A percentile compares a stretch with the other conserved stretches of the same genome.
phyloP scores from a whole-genome alignment of 2,329 filamentous ascomycete species.

The Monosporascus sp. region DNA sequence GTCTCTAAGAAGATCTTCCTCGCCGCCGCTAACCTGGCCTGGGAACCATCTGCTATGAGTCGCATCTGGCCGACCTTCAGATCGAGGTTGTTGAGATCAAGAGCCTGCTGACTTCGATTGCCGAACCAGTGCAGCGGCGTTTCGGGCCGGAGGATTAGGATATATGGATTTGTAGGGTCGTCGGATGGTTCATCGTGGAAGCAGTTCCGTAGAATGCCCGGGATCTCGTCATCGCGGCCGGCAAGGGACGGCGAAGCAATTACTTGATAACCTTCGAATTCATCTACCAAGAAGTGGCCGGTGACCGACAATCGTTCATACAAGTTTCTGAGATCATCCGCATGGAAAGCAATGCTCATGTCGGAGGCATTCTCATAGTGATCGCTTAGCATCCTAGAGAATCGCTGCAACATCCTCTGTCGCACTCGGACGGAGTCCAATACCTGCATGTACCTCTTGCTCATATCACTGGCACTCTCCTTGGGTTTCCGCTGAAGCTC shows the following conservation, averaged over 20 bases:
- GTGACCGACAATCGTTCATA: slow-evolving; percentile 75
- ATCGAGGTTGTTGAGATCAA: slow-evolving; percentile 76
- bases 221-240: slow-evolving; percentile 73
- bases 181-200: slow-evolving; percentile 54
- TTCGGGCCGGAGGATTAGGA: slow-evolving; percentile 81
- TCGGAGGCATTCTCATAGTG: slow-evolving; percentile 96
- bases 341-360: slow-evolving; percentile 73
- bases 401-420: slow-evolving; percentile 93
- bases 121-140: slow-evolving; percentile 77
- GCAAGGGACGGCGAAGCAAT: slow-evolving; percentile 78
- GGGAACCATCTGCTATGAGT: slow-evolving; percentile 82
- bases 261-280: slow-evolving; percentile 72
- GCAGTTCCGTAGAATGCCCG: slow-evolving; percentile 73
- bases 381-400: slow-evolving; percentile 83
- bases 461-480: slow-evolving; percentile 83
- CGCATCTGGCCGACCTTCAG: slow-evolving; percentile 82
- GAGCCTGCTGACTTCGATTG: slow-evolving; percentile 62
- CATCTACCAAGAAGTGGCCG: slow-evolving; percentile 83
- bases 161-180: slow-evolving; percentile 74
- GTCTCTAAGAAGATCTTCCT: slow-evolving; percentile 69
- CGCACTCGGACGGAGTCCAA: slow-evolving; percentile 93
- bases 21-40: slow-evolving; percentile 72
- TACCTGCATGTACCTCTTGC: slow-evolving; percentile 93
- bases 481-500: slow-evolving; percentile 81
- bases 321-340: slow-evolving; percentile 66